Evolutionary conservation across 768 basidiomycete species (phyloP).

Genomic region (Russula earlei): DNA sequence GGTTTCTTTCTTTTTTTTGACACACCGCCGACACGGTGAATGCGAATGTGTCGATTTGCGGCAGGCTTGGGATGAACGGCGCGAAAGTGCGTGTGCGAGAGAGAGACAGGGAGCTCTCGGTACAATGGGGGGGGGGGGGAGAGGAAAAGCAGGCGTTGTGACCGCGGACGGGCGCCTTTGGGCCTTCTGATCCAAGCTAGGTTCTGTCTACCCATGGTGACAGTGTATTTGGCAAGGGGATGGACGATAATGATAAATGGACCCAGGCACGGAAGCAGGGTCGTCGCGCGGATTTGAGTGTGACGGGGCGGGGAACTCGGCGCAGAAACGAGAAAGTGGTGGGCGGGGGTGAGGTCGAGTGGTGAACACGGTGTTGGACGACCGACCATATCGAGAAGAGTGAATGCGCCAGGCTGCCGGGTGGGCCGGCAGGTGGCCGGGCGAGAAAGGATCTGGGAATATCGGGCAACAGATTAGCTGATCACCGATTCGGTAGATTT

Average conservation of each 20-base stretch:
- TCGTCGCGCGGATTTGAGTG: neutral
- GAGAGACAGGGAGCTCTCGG: neutral
- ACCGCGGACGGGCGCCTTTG: slow-evolving; percentile 11
- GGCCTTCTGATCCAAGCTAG: slow-evolving; percentile 14
- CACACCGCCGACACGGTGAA: too few relatives aligned
- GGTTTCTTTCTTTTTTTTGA: too few relatives aligned
- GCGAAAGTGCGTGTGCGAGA: too few relatives aligned
- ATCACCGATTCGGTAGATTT: slow-evolving; percentile 22
- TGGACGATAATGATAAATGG: neutral
- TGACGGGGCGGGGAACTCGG: slow-evolving; percentile 1
- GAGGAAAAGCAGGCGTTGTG: neutral
- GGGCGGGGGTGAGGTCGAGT: too few relatives aligned
- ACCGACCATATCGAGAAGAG: neutral
- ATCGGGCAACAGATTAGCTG: slow-evolving; percentile 20
- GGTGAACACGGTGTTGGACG: too few relatives aligned
- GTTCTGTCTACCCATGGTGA: slow-evolving; percentile 6
- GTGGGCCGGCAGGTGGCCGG: slow-evolving; percentile 8
- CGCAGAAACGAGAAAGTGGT: too few relatives aligned
- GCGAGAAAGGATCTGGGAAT: slow-evolving; percentile 17
- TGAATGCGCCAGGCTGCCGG: slow-evolving; percentile 17
- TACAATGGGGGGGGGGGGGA: neutral
- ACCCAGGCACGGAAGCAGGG: slow-evolving; percentile 7
- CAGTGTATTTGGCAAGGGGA: slow-evolving; percentile 6
- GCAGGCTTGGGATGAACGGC: too few relatives aligned
- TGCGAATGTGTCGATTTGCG: too few relatives aligned